phyloP scores from a whole-genome alignment of 73 alveolate species.

The Halteria grandinella region DNA sequence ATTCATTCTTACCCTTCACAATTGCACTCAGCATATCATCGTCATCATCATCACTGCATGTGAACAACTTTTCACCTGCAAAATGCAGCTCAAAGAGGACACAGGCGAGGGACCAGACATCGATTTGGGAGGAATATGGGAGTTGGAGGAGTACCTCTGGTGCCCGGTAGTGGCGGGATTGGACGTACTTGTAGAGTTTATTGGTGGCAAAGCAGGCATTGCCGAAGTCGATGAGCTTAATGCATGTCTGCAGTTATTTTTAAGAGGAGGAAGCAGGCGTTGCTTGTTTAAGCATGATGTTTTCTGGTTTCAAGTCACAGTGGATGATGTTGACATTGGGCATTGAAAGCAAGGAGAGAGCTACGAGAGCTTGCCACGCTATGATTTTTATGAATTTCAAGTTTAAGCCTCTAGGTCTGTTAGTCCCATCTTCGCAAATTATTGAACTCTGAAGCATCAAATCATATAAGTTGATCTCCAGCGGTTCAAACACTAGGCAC shows the following conservation, averaged over 20 bases:
- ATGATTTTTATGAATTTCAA: conserved; percentile 10
- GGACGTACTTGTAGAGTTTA: conserved; percentile 45
- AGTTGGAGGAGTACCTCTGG: conserved; percentile 79
- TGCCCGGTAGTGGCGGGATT: conserved; percentile 55
- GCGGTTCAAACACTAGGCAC: conserved; percentile 16
- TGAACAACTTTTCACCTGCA: conserved; percentile 78
- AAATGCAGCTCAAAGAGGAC: conserved; percentile 82
- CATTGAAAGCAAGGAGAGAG: conserved; percentile 13
- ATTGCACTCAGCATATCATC: background rate
- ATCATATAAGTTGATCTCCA: conserved; percentile 18
- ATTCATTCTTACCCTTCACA: conserved; percentile 11
- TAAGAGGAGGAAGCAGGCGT: too few relatives aligned
- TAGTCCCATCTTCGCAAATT: background rate
- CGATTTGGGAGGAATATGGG: conserved; percentile 82
- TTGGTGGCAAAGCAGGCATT: conserved; percentile 50
- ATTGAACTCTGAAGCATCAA: background rate
- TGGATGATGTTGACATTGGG: conserved; percentile 70
- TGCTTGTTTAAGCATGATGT: conserved; percentile 62
- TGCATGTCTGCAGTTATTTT: conserved; percentile 13
- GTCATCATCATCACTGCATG: conserved; percentile 73
- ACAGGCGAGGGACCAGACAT: conserved; percentile 86
- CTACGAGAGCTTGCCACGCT: conserved; percentile 9
- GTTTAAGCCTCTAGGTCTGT: background rate
- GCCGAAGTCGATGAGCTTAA: conserved; percentile 63
- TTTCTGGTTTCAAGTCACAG: conserved; percentile 83